phyloP scores from a whole-genome alignment of 108 stramenopile genomes.

The Epithemia pelagica region DNA sequence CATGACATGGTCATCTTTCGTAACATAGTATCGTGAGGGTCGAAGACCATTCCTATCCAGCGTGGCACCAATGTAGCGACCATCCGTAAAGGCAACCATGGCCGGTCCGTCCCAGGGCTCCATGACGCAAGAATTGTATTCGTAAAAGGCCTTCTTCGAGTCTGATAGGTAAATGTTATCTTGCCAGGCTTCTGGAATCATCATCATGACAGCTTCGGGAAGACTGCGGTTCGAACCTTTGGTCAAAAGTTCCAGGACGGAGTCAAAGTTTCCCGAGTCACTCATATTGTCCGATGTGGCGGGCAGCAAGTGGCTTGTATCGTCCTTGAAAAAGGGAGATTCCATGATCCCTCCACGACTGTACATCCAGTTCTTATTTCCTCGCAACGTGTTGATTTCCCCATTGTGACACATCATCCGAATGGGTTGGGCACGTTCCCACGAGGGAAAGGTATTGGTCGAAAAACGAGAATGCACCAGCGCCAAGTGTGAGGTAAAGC shows the following conservation, averaged over 20 bases:
- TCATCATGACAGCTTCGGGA: slow-evolving; percentile 93
- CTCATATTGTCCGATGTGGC: slow-evolving; percentile 86
- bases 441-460: slow-evolving; percentile 94
- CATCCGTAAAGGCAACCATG: slow-evolving; percentile 98
- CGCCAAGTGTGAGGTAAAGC: slow-evolving; percentile 81
- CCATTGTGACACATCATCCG: slow-evolving; percentile 98
- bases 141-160: slow-evolving; percentile 93
- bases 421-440: slow-evolving; percentile 95
- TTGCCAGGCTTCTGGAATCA: slow-evolving; percentile 97
- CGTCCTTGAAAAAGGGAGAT: slow-evolving; percentile 79
- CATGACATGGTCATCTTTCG: slow-evolving; percentile 91
- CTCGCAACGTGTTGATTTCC: slow-evolving; percentile 93
- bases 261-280: slow-evolving; percentile 96
- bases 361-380: slow-evolving; percentile 98
- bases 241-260: slow-evolving; percentile 87
- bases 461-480: slow-evolving; percentile 92
- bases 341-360: slow-evolving; percentile 92
- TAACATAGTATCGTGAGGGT: slow-evolving; percentile 93
- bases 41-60: slow-evolving; percentile 94
- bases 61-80: slow-evolving; percentile 89
- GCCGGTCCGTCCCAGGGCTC: slow-evolving; percentile 99
- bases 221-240: slow-evolving; percentile 78
- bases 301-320: slow-evolving; percentile 76
- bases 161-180: slow-evolving; percentile 88
- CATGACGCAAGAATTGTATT: slow-evolving; percentile 97